Conservation (phyloP, 2,329 filamentous ascomycete genomes). For the Ascochyta clinopodiicola region DNA sequence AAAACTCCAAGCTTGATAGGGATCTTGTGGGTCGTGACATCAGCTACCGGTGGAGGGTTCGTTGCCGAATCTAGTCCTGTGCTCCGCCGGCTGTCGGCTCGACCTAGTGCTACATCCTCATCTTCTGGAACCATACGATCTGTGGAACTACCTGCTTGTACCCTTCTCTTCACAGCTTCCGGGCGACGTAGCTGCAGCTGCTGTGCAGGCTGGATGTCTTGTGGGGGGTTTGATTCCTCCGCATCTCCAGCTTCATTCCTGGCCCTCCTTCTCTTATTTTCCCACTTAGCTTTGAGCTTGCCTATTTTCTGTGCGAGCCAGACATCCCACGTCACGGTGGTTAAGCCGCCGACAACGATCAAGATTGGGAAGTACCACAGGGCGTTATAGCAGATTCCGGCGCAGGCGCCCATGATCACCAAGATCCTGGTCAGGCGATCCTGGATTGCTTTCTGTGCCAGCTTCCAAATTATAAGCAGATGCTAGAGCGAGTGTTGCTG, state of each 20-base stretch:
- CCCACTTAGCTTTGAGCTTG: conserved; percentile 32
- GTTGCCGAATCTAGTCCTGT: conserved; percentile 1
- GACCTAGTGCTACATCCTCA: conserved; percentile 10
- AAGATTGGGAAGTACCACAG: conserved; percentile 77
- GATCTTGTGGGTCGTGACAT: conserved; percentile 45
- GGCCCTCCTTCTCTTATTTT: conserved; percentile 23
- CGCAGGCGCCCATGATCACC: conserved; percentile 68
- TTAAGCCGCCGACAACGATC: conserved; percentile 62
- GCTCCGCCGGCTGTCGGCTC: conserved; percentile 7
- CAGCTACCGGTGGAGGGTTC: conserved; percentile 13
- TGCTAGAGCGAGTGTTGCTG: too few species aligned
- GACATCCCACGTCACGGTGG: conserved; percentile 63
- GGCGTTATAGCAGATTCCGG: conserved; percentile 73
- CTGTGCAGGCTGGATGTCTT: conserved; percentile 16
- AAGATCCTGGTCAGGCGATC: conserved; percentile 68
- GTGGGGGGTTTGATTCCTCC: conserved; percentile 25
- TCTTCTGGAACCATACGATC: conserved; percentile 22
- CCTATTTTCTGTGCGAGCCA: conserved; percentile 56
- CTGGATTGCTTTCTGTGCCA: conserved; percentile 71
- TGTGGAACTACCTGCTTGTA: conserved; percentile 24
- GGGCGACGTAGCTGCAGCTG: conserved; percentile 21
- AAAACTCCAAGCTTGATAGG: conserved; percentile 46
- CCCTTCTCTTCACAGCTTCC: conserved; percentile 31
- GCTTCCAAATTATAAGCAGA: conserved; percentile 44
- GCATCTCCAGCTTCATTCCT: conserved; percentile 27